phyloP scores from a whole-genome alignment of 139 green algal species.

The Pseudopediastrum boryanum region DNA sequence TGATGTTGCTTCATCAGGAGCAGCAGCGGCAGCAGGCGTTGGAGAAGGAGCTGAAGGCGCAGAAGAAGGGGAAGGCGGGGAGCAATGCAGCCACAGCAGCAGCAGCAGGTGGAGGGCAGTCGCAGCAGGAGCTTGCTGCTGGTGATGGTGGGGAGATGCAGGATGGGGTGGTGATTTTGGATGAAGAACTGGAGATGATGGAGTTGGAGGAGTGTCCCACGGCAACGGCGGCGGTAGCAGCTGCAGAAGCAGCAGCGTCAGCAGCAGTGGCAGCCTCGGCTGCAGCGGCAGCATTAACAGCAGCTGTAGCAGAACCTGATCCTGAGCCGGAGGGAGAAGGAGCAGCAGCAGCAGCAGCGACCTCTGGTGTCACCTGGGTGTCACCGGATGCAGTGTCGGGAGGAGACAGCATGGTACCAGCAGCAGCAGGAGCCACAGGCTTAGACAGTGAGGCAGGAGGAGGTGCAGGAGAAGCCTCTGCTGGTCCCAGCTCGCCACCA shows the following conservation, averaged over 20 bases:
- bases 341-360: slow-evolving; percentile 1
- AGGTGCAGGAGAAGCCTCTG: background rate
- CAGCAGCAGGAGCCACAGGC: background rate
- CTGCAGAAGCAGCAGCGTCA: background rate
- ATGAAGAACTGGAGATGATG: slow-evolving; percentile 4
- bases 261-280: background rate
- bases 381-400: background rate
- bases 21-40: background rate
- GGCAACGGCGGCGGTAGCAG: background rate
- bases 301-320: no score
- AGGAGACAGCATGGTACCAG: no score
- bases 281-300: slow-evolving; percentile 8
- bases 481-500: background rate
- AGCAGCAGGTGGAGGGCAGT: background rate
- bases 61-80: slow-evolving; percentile 25
- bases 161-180: background rate
- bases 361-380: background rate
- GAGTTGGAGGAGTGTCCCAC: no score
- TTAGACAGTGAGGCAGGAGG: background rate
- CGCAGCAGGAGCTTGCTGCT: no score
- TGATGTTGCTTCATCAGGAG: background rate
- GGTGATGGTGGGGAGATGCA: background rate
- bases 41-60: slow-evolving; percentile 7
- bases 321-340: background rate
- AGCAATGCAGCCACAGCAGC: background rate